These are phyloP conservation scores for Leptographium galeiforme DNA, from an alignment of 2,329 filamentous ascomycete species.

Conservation along the genomic window DNA sequence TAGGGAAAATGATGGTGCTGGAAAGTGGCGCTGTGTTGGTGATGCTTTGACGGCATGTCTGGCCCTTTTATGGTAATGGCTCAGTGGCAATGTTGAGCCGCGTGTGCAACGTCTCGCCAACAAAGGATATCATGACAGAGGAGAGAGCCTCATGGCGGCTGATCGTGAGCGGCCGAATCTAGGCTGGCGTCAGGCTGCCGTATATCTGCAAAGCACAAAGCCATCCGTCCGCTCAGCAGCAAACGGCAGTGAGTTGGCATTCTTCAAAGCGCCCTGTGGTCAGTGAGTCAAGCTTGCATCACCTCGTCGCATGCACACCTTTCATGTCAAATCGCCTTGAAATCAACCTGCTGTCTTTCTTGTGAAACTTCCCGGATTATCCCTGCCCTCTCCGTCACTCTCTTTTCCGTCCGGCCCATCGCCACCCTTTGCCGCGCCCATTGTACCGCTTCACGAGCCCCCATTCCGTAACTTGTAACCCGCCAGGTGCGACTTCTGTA, in stretches of 20 bases:
- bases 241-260: neutral
- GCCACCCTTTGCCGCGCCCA: neutral
- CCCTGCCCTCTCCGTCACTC: neutral
- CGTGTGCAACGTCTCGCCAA: too few species aligned
- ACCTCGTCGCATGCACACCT: neutral
- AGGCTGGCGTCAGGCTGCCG: too few species aligned
- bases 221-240: neutral
- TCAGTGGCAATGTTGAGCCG: too few species aligned
- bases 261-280: neutral
- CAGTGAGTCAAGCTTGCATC: neutral
- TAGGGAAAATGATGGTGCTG: neutral
- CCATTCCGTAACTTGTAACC: neutral
- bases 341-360: neutral
- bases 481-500: neutral
- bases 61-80: too few species aligned
- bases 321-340: neutral
- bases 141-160: too few species aligned
- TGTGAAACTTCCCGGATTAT: neutral
- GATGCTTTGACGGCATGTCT: too few species aligned
- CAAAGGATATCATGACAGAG: too few species aligned
- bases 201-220: neutral
- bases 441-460: neutral
- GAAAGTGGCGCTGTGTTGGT: neutral
- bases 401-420: neutral
- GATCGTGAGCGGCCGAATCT: too few species aligned